These are phyloP conservation scores for Geranium rotundifolium DNA, from an alignment of 345 rosid genomes.

Conservation along the genomic window DNA sequence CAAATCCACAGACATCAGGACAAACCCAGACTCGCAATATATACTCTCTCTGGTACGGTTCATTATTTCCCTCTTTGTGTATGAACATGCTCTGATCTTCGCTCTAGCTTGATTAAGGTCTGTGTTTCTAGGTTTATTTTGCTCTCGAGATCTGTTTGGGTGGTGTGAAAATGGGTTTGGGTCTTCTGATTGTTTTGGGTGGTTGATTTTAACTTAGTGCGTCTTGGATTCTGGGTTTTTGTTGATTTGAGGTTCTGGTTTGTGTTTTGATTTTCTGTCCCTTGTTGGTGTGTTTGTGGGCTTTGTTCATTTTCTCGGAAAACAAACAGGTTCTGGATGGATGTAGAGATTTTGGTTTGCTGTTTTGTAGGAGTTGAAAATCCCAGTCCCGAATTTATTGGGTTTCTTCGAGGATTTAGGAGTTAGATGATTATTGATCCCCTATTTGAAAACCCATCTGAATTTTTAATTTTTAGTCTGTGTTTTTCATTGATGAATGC, in stretches of 20 bases:
- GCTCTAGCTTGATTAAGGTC: neutral
- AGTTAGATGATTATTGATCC: neutral
- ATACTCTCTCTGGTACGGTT: neutral
- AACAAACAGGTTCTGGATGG: no score
- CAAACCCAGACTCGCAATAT: neutral
- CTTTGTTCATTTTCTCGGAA: no score
- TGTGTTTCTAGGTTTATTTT: neutral
- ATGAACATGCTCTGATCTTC: neutral
- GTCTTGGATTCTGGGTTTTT: neutral
- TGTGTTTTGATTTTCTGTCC: neutral
- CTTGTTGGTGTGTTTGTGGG: neutral
- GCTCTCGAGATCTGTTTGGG: neutral
- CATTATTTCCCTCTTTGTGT: neutral
- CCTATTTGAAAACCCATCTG: neutral
- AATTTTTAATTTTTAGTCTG: neutral
- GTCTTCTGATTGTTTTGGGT: neutral
- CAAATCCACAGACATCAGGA: neutral
- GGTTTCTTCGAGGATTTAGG: neutral
- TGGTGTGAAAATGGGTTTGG: neutral
- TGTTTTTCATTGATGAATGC: neutral
- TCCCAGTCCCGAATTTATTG: neutral
- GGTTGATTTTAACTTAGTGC: neutral
- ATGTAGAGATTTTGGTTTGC: neutral
- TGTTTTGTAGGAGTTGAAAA: neutral
- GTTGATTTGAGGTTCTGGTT: neutral